These are phyloP conservation scores for Cordyceps cicadae DNA, from an alignment of 2,329 filamentous ascomycete genomes.

Conservation along the genomic window DNA sequence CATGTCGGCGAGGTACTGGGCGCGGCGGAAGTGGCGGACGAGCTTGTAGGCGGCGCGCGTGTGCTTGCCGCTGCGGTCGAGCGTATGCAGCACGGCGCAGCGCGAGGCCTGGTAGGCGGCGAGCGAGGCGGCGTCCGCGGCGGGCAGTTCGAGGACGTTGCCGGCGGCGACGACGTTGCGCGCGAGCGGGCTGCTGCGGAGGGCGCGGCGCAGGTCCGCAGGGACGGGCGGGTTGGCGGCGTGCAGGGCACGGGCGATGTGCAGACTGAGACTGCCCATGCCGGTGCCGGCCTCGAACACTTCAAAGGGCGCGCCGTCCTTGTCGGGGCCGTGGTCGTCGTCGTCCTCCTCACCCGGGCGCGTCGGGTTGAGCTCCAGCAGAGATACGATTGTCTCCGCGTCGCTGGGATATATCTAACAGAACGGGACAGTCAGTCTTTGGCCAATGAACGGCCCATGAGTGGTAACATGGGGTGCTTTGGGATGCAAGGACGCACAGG, in stretches of 20 bases:
- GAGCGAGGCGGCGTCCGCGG: slow-evolving; percentile 23
- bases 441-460: not conserved
- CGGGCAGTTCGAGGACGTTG: slow-evolving; percentile 19
- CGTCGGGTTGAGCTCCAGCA: slow-evolving; percentile 64
- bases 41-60: slow-evolving; percentile 56
- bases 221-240: slow-evolving; percentile 54
- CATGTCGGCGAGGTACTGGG: slow-evolving; percentile 60
- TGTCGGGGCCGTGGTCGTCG: slow-evolving; percentile 17
- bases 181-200: slow-evolving; percentile 20
- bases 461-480: too few relatives aligned
- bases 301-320: slow-evolving; percentile 42
- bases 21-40: slow-evolving; percentile 58
- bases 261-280: slow-evolving; percentile 70
- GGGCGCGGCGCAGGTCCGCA: slow-evolving; percentile 5
- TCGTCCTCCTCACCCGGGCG: slow-evolving; percentile 28
- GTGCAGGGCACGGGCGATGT: slow-evolving; percentile 68
- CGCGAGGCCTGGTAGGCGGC: slow-evolving; percentile 42
- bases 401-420: slow-evolving; percentile 57
- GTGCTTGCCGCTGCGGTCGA: slow-evolving; percentile 57
- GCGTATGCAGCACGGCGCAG: slow-evolving; percentile 63
- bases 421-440: not conserved
- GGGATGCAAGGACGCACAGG: slow-evolving; percentile 32
- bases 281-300: slow-evolving; percentile 80
- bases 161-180: slow-evolving; percentile 12
- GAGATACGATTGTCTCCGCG: slow-evolving; percentile 64